Percentiles rank a stretch among this genome's conserved stretches.
Conservation (phyloP, 2,329 filamentous ascomycete species). For the Zarea fungicola region DNA sequence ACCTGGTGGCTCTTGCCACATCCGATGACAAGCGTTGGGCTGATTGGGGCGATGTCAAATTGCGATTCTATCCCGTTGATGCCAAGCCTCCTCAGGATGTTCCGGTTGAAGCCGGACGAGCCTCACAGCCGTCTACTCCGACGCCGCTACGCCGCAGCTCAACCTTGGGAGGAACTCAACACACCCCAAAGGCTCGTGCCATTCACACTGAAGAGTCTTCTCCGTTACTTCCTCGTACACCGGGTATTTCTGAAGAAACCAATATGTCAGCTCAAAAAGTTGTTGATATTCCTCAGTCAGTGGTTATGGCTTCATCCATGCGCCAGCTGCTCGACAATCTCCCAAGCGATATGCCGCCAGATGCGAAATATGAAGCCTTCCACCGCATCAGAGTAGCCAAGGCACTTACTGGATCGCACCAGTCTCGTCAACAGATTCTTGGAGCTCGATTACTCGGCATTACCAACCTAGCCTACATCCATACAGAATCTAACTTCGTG, state of each 20-base stretch:
- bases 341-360: slow-evolving; percentile 62
- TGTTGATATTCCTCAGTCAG: slow-evolving; percentile 59
- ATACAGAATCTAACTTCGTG: slow-evolving; percentile 75
- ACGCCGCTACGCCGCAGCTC: slow-evolving; percentile 68
- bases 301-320: slow-evolving; percentile 47
- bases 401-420: slow-evolving; percentile 61
- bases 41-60: slow-evolving; percentile 73
- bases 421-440: slow-evolving; percentile 69
- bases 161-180: slow-evolving; percentile 44
- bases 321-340: slow-evolving; percentile 52
- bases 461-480: slow-evolving; percentile 86
- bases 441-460: slow-evolving; percentile 80
- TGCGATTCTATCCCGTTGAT: slow-evolving; percentile 67
- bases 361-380: slow-evolving; percentile 77
- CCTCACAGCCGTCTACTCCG: slow-evolving; percentile 60
- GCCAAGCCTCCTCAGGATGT: slow-evolving; percentile 18
- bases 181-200: slow-evolving; percentile 36
- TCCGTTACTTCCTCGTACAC: slow-evolving; percentile 42
- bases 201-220: slow-evolving; percentile 38
- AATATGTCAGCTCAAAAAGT: slow-evolving; percentile 44
- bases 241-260: slow-evolving; percentile 31
- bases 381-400: slow-evolving; percentile 80
- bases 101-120: slow-evolving; percentile 24
- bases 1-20: slow-evolving; percentile 71
- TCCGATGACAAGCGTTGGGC: slow-evolving; percentile 57